phyloP scores from a whole-genome alignment of 2,329 filamentous ascomycete genomes.

The Plectosphaerella cucumerina region DNA sequence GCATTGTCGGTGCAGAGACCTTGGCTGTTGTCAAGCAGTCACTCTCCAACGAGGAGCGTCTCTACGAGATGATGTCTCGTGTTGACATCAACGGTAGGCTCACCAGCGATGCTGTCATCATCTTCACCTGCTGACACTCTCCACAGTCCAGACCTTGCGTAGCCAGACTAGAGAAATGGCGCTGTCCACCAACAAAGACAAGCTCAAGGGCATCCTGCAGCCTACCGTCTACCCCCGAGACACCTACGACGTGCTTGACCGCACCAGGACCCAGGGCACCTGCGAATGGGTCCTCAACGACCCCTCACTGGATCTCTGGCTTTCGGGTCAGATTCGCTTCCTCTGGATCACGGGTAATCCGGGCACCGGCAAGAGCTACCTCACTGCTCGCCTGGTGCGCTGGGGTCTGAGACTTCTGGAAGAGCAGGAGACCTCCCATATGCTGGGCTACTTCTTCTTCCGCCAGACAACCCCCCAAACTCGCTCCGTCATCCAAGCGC shows the following conservation, averaged over 20 bases:
- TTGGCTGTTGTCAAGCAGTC: slow-evolving; percentile 30
- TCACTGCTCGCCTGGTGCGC: slow-evolving; percentile 38
- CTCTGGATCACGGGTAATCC: slow-evolving; percentile 41
- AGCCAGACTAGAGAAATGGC: slow-evolving; percentile 28
- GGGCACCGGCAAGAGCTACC: slow-evolving; percentile 41
- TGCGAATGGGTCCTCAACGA: slow-evolving; percentile 43
- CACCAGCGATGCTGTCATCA: background rate
- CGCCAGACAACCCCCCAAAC: slow-evolving; percentile 42
- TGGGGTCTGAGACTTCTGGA: slow-evolving; percentile 29
- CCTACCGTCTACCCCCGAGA: slow-evolving; percentile 40
- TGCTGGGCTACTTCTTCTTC: slow-evolving; percentile 44
- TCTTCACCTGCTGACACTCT: background rate
- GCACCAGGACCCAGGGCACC: slow-evolving; percentile 33
- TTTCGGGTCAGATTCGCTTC: slow-evolving; percentile 30
- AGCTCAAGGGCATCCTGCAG: slow-evolving; percentile 31
- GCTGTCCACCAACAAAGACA: slow-evolving; percentile 27
- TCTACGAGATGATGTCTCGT: slow-evolving; percentile 23
- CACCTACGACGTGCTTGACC: slow-evolving; percentile 34
- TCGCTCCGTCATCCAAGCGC: slow-evolving; percentile 37
- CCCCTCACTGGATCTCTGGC: slow-evolving; percentile 31
- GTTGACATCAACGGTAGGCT: slow-evolving; percentile 26
- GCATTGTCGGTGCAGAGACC: slow-evolving; percentile 39
- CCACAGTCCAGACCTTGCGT: slow-evolving; percentile 23
- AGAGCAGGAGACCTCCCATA: slow-evolving; percentile 9
- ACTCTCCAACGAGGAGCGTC: slow-evolving; percentile 29